A percentile compares a stretch with the other conserved stretches of the same genome.
Evolutionary conservation across 768 basidiomycete species (phyloP).

Genomic region (Tylopilus rubrobrunneus): DNA sequence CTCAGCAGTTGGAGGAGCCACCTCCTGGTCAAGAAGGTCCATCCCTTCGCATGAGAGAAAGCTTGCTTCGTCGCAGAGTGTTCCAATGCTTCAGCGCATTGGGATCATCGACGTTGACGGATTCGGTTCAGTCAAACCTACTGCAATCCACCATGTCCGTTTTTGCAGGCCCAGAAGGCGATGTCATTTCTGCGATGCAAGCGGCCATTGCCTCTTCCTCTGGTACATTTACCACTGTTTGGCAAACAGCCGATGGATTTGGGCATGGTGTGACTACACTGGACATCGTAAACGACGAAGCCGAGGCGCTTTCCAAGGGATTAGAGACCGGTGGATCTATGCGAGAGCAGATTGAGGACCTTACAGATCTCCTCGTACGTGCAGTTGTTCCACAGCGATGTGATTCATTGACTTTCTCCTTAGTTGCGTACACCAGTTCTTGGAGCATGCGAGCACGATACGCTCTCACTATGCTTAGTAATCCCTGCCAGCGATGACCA

Average conservation of each 20-base stretch:
- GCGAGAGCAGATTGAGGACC: slow-evolving; percentile 74
- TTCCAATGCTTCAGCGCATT: slow-evolving; percentile 87
- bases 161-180: slow-evolving; percentile 85
- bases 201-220: slow-evolving; percentile 86
- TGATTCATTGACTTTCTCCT: background rate
- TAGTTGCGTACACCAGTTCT: slow-evolving; percentile 65
- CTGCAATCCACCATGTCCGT: slow-evolving; percentile 77
- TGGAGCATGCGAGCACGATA: slow-evolving; percentile 84
- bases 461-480: slow-evolving; percentile 63
- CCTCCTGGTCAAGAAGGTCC: slow-evolving; percentile 42
- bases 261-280: slow-evolving; percentile 85
- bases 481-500: slow-evolving; percentile 43
- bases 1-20: slow-evolving; percentile 63
- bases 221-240: slow-evolving; percentile 79
- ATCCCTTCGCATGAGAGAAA: slow-evolving; percentile 72
- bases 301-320: slow-evolving; percentile 21
- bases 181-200: slow-evolving; percentile 79
- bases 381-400: background rate
- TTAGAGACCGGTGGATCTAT: slow-evolving; percentile 46
- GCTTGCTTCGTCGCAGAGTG: slow-evolving; percentile 76
- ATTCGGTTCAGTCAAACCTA: slow-evolving; percentile 75
- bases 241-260: slow-evolving; percentile 86
- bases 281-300: slow-evolving; percentile 46
- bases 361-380: slow-evolving; percentile 74
- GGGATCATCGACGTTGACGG: slow-evolving; percentile 74